Evolutionary conservation across 1,284 basidiomycete species (phyloP), one percentile per base, ranked within the genome.

Genomic region (Kalmanozyma brasiliensis): DNA sequence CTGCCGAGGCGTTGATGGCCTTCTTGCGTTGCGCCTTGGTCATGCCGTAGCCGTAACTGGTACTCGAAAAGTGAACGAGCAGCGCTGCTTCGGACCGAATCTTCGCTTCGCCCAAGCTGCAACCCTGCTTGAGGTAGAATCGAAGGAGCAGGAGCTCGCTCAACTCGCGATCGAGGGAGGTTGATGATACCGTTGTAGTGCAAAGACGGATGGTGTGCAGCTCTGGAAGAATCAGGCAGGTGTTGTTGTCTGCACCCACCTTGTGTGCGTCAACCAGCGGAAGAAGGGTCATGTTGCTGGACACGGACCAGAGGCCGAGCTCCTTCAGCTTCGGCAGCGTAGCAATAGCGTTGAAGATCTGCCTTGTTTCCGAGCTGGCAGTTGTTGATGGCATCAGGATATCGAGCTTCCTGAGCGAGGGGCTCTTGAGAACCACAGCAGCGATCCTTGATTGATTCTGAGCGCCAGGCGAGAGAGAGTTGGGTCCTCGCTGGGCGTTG

Each of bases 331-430:
- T 10, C 11, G 29, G n/a, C 1, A 60, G 57, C 24, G 16, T 23
- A 34, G 33, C n/a, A 16, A 60, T 38, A 22, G 57, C 57, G 8
- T 3, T 16, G 14, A 47, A 52, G 29, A 60, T 52, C 41, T 57
- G 46, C 17, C 19, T 33, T 5, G 17, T 47, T 8, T 35, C 55
- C n/a, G 22, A 3, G 17, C 2, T 10, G 22, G 34, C 34, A 10
- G 26, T 5, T 4, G 55, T n/a, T n/a, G n/a, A n/a, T n/a, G n/a
- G 56, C 32, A 59, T 23, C 14, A 59, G 44, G 11, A 59, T 35
- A 10, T 52, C 48, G 22, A 59, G 56, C 44, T 59, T 59, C 38
- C 48, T 47, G 33, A 59, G 49, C 19, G 17, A 24, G 8, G 56
- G 56, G 11, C 43, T 59, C 20, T 47, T 42, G 17, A n/a, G 7